Evolutionary conservation across 495 filamentous ascomycete genomes (phyloP), one percentile per base, ranked within the genome.

Genomic region (Podospora sp.): DNA sequence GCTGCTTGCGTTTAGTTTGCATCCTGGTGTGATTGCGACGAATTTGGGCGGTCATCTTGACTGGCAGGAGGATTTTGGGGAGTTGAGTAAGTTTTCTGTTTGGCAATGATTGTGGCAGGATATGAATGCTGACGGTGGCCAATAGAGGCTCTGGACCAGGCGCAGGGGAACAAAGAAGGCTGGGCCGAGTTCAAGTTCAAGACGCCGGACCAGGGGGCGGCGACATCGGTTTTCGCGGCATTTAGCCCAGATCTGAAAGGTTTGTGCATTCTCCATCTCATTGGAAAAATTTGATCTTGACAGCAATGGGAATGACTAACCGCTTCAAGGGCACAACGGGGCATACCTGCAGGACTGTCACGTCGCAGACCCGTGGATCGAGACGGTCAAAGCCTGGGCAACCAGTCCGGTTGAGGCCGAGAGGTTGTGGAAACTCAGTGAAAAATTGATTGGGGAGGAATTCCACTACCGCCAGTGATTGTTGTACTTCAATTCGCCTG

Each of bases 181-280:
- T 82, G 79, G 80, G 49, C 16, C 20, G 61, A 53, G 61, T 29
- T 63, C 11, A 33, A 52, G 40, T 81, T 76, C 74, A 87, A 86
- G 72, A 77, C 76, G 6, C 60, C 71, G 2, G 76, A 82, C 35
- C 76, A 83, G 65, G 87, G 86, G 1, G 79, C 78, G 20, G 80
- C 84, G 11, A 88, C 84, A 0, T 79, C 79, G 33, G 63, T 89
- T 0, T 81, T 83, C 29, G 85, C 85, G 7, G 85, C 84, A 0
- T 79, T 87, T 66, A 81, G 86, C 66, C 81, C 83, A 0, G 71
- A 65, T 9, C 60, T 84, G 1, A 72, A 71, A 65, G 59, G 59
- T 49, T 12, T 27, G 59, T 62, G 33, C 22, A 25, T 6, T 8
- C 8, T 33, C 29, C 29, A 22, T 57, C 53, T 57, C 18, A 33